phyloP scores from a whole-genome alignment of 371 early-diverging fungal genomes.

The Smittium culicis region DNA sequence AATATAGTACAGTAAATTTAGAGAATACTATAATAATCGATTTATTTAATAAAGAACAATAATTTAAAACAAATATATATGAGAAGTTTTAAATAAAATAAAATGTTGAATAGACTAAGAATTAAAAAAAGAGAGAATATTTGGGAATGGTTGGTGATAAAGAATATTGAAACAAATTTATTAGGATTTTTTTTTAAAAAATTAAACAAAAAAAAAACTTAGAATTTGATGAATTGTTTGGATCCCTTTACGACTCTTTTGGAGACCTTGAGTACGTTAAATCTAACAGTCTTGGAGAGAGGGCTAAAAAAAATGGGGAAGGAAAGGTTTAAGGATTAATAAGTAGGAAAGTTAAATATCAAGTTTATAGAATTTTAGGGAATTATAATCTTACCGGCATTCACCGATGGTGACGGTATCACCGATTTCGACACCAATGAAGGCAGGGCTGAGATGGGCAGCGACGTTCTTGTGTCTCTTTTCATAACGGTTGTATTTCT shows the following conservation, averaged over 20 bases:
- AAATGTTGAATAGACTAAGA: not conserved
- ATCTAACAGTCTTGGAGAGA: constrained; percentile 97
- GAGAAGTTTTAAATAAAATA: not conserved
- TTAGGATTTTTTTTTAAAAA: not conserved
- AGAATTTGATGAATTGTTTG: constrained; percentile 95
- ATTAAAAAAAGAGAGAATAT: not conserved
- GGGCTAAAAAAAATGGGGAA: constrained; percentile 79
- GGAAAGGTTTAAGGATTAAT: constrained; percentile 83
- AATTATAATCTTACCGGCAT: constrained; percentile 96
- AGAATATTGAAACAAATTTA: no score
- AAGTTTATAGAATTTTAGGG: constrained; percentile 95
- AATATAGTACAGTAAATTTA: no score
- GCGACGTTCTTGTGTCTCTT: constrained; percentile 99
- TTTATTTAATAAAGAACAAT: no score
- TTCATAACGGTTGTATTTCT: constrained; percentile 99
- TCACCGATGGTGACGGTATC: constrained; percentile 96
- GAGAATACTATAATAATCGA: no score
- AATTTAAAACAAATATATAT: not conserved
- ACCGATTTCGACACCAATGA: constrained; percentile 88
- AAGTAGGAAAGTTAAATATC: constrained; percentile 59
- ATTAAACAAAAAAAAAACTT: constrained; percentile 23
- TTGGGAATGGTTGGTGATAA: no score
- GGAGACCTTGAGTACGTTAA: constrained; percentile 96
- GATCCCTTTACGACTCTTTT: constrained; percentile 71
- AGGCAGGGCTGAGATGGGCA: constrained; percentile 97